These are phyloP conservation scores for Naganishia antarctica DNA, from an alignment of 768 basidiomycete species.

Conservation along the genomic window DNA sequence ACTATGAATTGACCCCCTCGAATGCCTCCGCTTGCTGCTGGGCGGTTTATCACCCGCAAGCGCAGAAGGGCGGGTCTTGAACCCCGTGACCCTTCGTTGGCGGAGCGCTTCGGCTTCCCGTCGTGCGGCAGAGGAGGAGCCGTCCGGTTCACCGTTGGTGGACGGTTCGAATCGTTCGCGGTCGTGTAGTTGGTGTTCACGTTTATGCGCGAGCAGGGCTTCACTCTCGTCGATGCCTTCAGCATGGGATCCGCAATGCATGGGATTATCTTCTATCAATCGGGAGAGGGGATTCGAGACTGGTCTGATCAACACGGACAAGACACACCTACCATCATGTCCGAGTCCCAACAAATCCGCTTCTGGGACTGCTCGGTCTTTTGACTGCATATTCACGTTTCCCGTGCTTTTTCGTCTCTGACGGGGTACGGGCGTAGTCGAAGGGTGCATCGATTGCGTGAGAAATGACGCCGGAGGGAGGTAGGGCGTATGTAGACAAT, in stretches of 20 bases:
- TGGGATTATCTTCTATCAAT: constrained; percentile 4
- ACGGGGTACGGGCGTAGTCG: constrained; percentile 62
- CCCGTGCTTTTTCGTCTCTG: constrained; percentile 44
- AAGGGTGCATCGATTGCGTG: constrained; percentile 69
- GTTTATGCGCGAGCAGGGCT: constrained; percentile 19
- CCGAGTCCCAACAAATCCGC: constrained; percentile 44
- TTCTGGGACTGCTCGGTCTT: constrained; percentile 28
- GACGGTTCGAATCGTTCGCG: constrained; percentile 1
- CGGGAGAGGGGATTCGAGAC: background rate
- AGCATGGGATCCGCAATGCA: constrained; percentile 19
- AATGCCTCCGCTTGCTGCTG: constrained; percentile 33
- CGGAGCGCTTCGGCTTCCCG: constrained; percentile 10
- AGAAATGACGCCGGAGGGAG: constrained; percentile 52
- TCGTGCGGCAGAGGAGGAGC: background rate
- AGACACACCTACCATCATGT: constrained; percentile 19
- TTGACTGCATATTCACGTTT: constrained; percentile 5
- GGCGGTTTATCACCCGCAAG: constrained; percentile 53
- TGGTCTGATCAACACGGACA: background rate
- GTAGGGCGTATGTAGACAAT: constrained; percentile 90
- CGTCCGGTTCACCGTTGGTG: too few relatives aligned
- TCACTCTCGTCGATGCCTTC: constrained; percentile 30
- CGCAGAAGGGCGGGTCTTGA: constrained; percentile 37
- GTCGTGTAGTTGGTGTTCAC: constrained; percentile 24
- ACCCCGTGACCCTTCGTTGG: constrained; percentile 38
- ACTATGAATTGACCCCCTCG: constrained; percentile 30